Evolutionary conservation across 179 eudicot genomes (phyloP), one percentile per base, ranked within the genome.

Genomic region (Silene vulgaris): DNA sequence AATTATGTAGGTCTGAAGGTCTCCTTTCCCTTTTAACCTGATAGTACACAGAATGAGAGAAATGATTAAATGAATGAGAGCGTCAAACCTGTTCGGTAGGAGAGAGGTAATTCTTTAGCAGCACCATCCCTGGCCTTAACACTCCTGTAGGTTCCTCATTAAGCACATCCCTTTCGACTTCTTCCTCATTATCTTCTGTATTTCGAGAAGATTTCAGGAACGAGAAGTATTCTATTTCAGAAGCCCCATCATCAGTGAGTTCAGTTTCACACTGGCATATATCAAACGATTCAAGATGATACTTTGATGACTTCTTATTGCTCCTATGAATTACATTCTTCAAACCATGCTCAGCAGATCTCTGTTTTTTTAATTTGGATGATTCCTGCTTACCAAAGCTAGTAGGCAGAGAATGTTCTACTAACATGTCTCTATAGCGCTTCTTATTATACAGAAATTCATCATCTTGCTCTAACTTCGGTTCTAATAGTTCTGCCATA

Each of bases 111-210:
- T 80, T 37, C 81, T 85, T 86, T 5, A 92, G 69, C 71, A 88
- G 87, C 72, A 90, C 73, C 97, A 92, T 92, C 65, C 97, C 96
- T 65, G 87, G 76, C 77, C 93, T 80, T 65, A 89, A 67, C 62
- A 75, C 64, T n/a, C 28, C 23, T 3, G 61, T 74, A 48, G 72
- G 69, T 37, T 72, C n/a, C 20, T 79, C 84, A 43, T 32, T 77
- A 0, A 78, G 66, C 12, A 66, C 82, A 61, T 82, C 84, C 45
- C 57, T 66, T 73, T 80, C 82, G 29, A 71, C 78, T 71, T 84
- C 75, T 69, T 74, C 78, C 26, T 70, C 77, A 75, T 76, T 82
- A 69, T 83, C 80, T 62, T 69, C 80, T 45, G 52, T 43, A 67
- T 14, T 81, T 30, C 72, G 56, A 63, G 88, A 56, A 40, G 82